A percentile compares a stretch with the other conserved stretches of the same genome.
Conservation (phyloP, 2,329 filamentous ascomycete species). For the Aureobasidium sp. region DNA sequence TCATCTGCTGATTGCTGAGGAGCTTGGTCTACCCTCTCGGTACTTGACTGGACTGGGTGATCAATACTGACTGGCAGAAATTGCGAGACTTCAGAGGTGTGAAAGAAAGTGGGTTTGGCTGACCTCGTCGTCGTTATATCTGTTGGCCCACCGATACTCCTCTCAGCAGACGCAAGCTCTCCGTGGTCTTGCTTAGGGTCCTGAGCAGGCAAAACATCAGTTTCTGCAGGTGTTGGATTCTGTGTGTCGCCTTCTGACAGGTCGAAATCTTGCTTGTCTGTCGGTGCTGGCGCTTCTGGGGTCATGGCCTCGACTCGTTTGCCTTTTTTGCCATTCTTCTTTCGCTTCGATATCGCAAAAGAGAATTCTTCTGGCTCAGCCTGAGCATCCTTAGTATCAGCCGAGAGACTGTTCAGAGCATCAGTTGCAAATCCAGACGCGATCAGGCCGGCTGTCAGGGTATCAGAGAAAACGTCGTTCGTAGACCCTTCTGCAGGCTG, state of each 20-base stretch:
- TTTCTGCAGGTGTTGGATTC: too few relatives aligned
- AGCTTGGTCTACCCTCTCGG: not conserved
- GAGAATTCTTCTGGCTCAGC: slow-evolving; percentile 23
- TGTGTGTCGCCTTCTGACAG: not conserved
- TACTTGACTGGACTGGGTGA: not conserved
- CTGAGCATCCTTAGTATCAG: slow-evolving; percentile 8
- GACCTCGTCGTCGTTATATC: not conserved
- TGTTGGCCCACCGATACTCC: not conserved
- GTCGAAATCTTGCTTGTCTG: too few relatives aligned
- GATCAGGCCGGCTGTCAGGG: slow-evolving; percentile 27
- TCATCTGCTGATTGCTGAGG: not conserved
- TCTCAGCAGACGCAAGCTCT: not conserved
- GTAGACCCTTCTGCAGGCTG: not conserved
- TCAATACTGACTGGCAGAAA: slow-evolving; percentile 16
- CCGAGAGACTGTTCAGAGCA: not conserved
- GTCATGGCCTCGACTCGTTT: slow-evolving; percentile 28
- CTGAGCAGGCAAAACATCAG: not conserved
- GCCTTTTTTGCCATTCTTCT: slow-evolving; percentile 38
- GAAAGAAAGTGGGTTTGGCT: slow-evolving; percentile 11
- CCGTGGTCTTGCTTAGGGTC: not conserved
- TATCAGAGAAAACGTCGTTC: slow-evolving; percentile 25
- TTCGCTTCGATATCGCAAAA: slow-evolving; percentile 27
- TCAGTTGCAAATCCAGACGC: slow-evolving; percentile 25
- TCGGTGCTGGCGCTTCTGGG: not conserved
- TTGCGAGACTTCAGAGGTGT: slow-evolving; percentile 21